A percentile compares a stretch with the other conserved stretches of the same genome.
Evolutionary conservation across 2,329 filamentous ascomycete species (phyloP).

Genomic region (Epicoccum nigrum): DNA sequence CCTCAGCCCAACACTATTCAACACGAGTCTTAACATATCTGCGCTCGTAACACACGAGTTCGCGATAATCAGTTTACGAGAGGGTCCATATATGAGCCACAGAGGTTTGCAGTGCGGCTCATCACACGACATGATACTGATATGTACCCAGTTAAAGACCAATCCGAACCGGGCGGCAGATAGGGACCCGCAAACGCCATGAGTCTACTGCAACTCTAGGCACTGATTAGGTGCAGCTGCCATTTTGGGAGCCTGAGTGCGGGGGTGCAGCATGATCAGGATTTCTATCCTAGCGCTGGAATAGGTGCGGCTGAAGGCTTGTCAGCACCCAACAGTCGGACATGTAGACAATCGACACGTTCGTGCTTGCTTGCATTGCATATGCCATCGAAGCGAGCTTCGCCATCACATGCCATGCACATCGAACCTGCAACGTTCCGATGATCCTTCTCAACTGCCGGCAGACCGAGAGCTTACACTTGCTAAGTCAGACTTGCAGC

Average conservation of each 20-base stretch:
- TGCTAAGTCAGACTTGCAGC: conserved; percentile 9
- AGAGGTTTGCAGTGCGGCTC: background rate
- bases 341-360: background rate
- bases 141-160: background rate
- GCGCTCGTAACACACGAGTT: background rate
- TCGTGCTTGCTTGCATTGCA: background rate
- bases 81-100: background rate
- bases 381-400: background rate
- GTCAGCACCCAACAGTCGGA: background rate
- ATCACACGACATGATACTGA: background rate
- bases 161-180: background rate
- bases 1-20: conserved; percentile 8
- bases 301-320: conserved; percentile 12
- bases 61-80: background rate
- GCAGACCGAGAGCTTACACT: conserved; percentile 6
- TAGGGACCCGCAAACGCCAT: background rate
- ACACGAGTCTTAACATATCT: conserved; percentile 2
- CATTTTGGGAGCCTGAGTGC: conserved; percentile 2
- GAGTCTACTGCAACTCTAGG: background rate
- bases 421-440: conserved; percentile 1
- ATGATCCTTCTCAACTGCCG: conserved; percentile 1
- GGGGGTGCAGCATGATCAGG: conserved; percentile 5
- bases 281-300: background rate
- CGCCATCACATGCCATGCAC: conserved; percentile 6
- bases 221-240: conserved; percentile 5